Evolutionary conservation across 2,329 filamentous ascomycete species (phyloP), one percentile per base, ranked within the genome.

Genomic region (Tolypocladium album): DNA sequence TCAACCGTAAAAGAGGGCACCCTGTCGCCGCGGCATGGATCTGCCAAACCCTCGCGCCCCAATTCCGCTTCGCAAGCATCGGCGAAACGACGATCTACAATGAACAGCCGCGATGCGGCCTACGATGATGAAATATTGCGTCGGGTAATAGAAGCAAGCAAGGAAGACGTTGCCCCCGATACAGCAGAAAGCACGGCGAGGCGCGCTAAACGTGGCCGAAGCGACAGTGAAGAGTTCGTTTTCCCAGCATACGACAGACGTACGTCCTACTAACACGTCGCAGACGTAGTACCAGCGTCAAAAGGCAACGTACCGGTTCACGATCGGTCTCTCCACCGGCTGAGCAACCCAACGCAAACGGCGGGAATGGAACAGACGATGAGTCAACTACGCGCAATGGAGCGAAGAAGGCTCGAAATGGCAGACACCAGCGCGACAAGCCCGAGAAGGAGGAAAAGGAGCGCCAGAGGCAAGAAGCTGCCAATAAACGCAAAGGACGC

Each of bases 41-140:
- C 78, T 67, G 78, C 76, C 66, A 85, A 83, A 75, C 84, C 72
- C 70, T 83, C 76, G 64, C 84, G 79, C 56, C 78, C 78, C 59
- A 79, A 78, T 12, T 75, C 79, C 1, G 71, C 75, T 13, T 76
- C 75, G 52, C 81, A 85, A 59, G 82, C 84, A 58, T 86, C 84
- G 58, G 86, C 88, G 43, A 97, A 97, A 72, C 85, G 94, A 61
- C 85, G 94, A 36, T 96, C 92, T 24, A 99, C 94, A 8, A 97
- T 97, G 91, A 96, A 97, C 70, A 99, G 94, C 72, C 86, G 93
- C 63, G 89, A 92, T 72, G 92, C 93, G 50, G 93, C 92, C 27
- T 97, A 97, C 67, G 92, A 97, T 65, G 94, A 99, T 74, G 92
- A 96, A 67, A 87, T 92, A 68, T 74, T 99, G 45, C 85, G 92